Evolutionary conservation across 148 eudicot species (phyloP).

Genomic region (Camellia lanceoleosa): DNA sequence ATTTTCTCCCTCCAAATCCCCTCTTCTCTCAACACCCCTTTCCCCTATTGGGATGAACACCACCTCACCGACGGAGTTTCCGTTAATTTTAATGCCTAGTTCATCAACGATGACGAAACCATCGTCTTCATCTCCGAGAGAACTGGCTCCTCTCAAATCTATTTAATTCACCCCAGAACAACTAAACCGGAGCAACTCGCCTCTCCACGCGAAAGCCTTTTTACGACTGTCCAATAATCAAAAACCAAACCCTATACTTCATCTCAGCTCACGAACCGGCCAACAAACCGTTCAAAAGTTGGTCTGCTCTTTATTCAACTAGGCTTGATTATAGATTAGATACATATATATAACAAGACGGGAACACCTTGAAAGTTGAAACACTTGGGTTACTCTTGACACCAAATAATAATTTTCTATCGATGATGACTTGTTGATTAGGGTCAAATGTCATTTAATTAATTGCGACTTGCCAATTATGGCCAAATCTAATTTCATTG

Average conservation of each 20-base stretch:
- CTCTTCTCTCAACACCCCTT: background rate
- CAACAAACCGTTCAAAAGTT: conserved; percentile 42
- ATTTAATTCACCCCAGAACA: conserved; percentile 17
- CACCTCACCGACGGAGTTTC: conserved; percentile 72
- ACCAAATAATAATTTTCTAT: no score
- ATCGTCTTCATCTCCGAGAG: conserved; percentile 62
- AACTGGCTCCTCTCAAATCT: conserved; percentile 46
- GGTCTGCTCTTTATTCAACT: conserved; percentile 55
- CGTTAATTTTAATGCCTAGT: conserved; percentile 64
- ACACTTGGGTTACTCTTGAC: no score
- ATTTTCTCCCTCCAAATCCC: conserved; percentile 49
- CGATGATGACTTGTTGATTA: no score
- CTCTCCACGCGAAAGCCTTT: conserved; percentile 41
- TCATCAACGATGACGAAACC: conserved; percentile 33
- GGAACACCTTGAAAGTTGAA: no score
- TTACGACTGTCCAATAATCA: conserved; percentile 65
- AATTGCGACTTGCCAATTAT: no score
- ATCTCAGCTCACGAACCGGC: conserved; percentile 56
- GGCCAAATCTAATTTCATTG: no score
- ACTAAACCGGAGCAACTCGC: conserved; percentile 23
- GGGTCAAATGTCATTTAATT: no score
- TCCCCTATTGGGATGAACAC: conserved; percentile 20
- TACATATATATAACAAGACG: background rate
- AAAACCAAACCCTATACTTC: conserved; percentile 36
- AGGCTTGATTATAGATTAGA: background rate